phyloP scores from a whole-genome alignment of 768 basidiomycete species.

The Lentinula sp. region DNA sequence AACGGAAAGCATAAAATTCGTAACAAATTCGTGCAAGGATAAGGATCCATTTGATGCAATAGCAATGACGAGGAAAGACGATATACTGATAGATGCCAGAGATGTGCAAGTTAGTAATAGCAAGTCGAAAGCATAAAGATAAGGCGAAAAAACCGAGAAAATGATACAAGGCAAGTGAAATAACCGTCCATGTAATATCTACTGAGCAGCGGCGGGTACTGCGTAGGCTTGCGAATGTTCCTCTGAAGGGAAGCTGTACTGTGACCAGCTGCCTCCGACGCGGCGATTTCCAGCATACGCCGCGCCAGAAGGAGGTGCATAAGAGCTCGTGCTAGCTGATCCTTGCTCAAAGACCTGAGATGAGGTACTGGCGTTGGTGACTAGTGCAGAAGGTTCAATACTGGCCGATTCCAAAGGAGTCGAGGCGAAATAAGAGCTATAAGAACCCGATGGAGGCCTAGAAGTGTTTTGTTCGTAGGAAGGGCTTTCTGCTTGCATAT shows the following conservation, averaged over 20 bases:
- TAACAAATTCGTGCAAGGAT: not conserved
- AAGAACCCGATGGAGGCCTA: not conserved
- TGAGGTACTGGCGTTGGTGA: not conserved
- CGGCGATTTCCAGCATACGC: constrained; percentile 42
- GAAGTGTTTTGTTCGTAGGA: not conserved
- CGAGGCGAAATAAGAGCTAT: not conserved
- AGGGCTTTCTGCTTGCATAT: not conserved
- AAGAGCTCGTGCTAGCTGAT: constrained; percentile 18
- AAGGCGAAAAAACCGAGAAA: not conserved
- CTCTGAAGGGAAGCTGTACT: constrained; percentile 14
- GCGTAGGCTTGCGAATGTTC: constrained; percentile 21
- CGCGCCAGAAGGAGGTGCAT: constrained; percentile 53
- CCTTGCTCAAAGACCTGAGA: constrained; percentile 7
- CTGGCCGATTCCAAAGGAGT: not conserved
- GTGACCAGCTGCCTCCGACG: constrained; percentile 47
- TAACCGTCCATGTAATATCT: not conserved
- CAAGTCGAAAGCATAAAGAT: constrained; percentile 5
- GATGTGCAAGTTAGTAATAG: not conserved
- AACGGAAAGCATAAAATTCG: not conserved
- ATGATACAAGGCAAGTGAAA: not conserved
- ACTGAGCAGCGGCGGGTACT: constrained; percentile 13
- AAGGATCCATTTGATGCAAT: not conserved
- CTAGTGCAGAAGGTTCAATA: not conserved
- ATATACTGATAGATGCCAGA: not conserved
- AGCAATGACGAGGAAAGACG: not conserved